Evolutionary conservation across 2,329 filamentous ascomycete species (phyloP), one percentile per base, ranked within the genome.

Genomic region (Bimuria novae-zelandiae): DNA sequence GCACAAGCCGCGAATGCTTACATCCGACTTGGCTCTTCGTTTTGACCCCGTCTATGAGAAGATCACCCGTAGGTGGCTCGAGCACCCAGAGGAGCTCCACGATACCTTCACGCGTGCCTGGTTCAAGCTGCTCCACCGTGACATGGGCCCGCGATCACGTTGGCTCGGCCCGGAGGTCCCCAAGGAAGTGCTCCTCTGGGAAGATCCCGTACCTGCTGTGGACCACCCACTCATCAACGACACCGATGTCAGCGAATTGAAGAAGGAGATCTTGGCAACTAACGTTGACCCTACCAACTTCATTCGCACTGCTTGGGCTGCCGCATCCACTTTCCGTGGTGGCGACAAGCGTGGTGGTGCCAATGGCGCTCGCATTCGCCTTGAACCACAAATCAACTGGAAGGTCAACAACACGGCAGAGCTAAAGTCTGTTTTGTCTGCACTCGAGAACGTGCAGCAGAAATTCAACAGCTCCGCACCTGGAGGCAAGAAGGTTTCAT

Each of bases 101-200:
- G 84, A 90, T 55, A 85, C 82, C 7, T 92, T 92, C 67, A 79
- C 82, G 19, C 83, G 84, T 44, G 89, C 89, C 12, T 92, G 89
- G 89, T 92, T 90, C 83, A 92, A 92, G 84, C 82, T 92, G 36
- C 80, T 89, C 29, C 89, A 92, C 78, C 88, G 89, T 77, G 89
- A 92, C 71, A 83, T 92, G 76, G 89, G 89, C 14, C 89, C 89
- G 37, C 79, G 83, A 49, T 70, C 81, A 21, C 87, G 87, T 69
- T 92, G 89, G 79, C 67, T 91, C 41, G 89, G 89, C 25, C 89
- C 89, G 1, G 89, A 92, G 74, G 79, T 90, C 16, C 88, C 89
- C 42, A 77, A 80, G 48, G 87, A 92, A 79, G 78, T 80, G 11
- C 79, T 88, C n/a, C 67, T 85, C 64, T 92, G 89, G 89, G 87